Evolutionary conservation across 2,329 filamentous ascomycete genomes (phyloP).

Genomic region (Beauveria asiatica): DNA sequence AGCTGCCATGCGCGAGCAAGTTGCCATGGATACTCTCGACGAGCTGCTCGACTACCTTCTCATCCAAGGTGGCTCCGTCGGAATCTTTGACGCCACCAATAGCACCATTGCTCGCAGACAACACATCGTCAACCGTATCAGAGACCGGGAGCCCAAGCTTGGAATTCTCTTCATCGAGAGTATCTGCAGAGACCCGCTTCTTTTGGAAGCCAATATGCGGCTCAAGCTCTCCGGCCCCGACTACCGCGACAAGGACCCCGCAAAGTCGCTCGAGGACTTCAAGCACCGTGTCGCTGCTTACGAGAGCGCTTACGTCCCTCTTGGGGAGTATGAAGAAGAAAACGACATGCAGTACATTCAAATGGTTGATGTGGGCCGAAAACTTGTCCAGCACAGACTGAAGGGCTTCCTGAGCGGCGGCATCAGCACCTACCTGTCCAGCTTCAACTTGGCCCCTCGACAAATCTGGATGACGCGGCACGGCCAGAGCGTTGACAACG

Average conservation of each 20-base stretch:
- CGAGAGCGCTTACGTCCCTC: conserved; percentile 84
- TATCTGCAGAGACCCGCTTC: conserved; percentile 73
- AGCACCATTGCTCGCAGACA: conserved; percentile 83
- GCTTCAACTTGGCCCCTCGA: conserved; percentile 89
- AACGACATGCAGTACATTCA: conserved; percentile 91
- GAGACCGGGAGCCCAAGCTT: conserved; percentile 72
- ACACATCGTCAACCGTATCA: conserved; percentile 75
- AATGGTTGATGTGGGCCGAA: conserved; percentile 95
- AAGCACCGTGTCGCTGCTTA: conserved; percentile 87
- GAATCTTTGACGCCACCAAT: conserved; percentile 95
- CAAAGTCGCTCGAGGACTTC: conserved; percentile 79
- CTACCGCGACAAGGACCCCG: conserved; percentile 88
- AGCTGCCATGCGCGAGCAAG: conserved; percentile 76
- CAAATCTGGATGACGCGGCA: conserved; percentile 98
- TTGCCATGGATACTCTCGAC: conserved; percentile 85
- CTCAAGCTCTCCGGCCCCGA: conserved; percentile 92
- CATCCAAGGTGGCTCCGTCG: conserved; percentile 72
- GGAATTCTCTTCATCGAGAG: conserved; percentile 95
- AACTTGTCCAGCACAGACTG: conserved; percentile 83
- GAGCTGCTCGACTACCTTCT: conserved; percentile 88
- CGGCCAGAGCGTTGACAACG: conserved; percentile 83
- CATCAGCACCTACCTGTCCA: conserved; percentile 89
- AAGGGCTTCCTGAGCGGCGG: conserved; percentile 87
- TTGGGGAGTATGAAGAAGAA: conserved; percentile 85
- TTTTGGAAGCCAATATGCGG: conserved; percentile 94